Evolutionary conservation across 768 basidiomycete species (phyloP), one percentile per base, ranked within the genome.

Genomic region (Cubamyces lactineus): DNA sequence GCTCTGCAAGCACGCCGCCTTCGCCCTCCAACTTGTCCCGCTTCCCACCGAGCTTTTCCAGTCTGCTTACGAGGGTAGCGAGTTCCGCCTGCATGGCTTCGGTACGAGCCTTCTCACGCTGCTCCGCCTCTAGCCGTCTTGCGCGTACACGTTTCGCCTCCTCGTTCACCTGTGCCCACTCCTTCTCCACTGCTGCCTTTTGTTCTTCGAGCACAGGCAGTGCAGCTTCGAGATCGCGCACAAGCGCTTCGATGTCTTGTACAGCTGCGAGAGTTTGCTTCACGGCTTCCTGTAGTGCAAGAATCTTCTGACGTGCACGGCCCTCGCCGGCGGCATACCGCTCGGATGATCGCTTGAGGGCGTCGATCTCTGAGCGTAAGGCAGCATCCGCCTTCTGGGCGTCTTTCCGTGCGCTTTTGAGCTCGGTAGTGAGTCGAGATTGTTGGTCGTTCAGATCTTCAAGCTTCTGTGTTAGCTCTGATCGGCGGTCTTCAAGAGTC

Each of bases 231-330:
- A 84, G 73, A 2, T 72, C 74, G 23, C 59, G 67, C 0, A 76
- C 71, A 58, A 74, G 72, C 66, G 74, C 66, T 72, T 86, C 73
- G 57, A 84, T 66, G 15, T 82, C 76, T 21, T 75, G 77, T 9
- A 84, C 79, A 0, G 78, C 80, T 6, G 84, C 72, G 4, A 70
- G 51, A 1, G 91, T 86, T 56, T 92, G 86, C 69, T 91, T 94
- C 13, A 89, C 87, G 2, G 93, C 90, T 70, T 96, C 94, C 71
- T 96, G 94, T 41, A 96, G 76, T 0, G 95, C 92, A 12, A 94
- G 81, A 11, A 89, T 85, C 67, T 94, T 96, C 72, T 96, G 94
- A 46, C 86, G 86, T 11, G 88, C 86, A n/a, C 94, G 84, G 23
- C 85, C 79, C 71, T 98, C 96, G 2, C 84, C 82, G 0, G 85